A percentile compares a stretch with the other conserved stretches of the same genome.
Evolutionary conservation across 176 grass and related monocot genomes (phyloP).

Genomic region (Panicum miliaceum): DNA sequence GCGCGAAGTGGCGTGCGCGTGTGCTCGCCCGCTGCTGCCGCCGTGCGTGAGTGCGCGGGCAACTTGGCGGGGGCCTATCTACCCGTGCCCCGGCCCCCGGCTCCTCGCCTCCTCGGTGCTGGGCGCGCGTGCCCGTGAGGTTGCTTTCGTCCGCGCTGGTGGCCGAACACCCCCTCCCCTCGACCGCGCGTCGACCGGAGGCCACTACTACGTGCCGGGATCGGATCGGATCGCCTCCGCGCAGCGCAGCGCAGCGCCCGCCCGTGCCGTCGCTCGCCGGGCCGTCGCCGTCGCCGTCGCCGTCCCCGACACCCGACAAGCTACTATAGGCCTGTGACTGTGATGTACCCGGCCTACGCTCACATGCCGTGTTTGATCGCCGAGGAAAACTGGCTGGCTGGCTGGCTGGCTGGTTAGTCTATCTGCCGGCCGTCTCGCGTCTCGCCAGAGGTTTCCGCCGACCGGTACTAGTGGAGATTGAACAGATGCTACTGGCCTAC

Average conservation of each 20-base stretch:
- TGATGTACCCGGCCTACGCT: slow-evolving; percentile 1
- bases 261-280: not conserved
- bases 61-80: slow-evolving; percentile 27
- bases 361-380: slow-evolving; percentile 29
- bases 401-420: not conserved
- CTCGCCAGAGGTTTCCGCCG: not conserved
- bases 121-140: slow-evolving; percentile 63
- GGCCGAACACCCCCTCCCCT: not conserved
- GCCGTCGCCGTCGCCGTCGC: slow-evolving; percentile 13
- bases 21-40: not conserved
- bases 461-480: slow-evolving; percentile 14
- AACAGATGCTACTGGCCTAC: not conserved
- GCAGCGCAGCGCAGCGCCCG: not conserved
- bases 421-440: not conserved
- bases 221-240: not conserved
- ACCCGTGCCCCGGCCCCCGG: not conserved
- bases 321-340: slow-evolving; percentile 11
- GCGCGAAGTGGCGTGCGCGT: slow-evolving; percentile 20
- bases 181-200: not conserved
- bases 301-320: slow-evolving; percentile 30
- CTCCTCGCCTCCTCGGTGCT: slow-evolving; percentile 17
- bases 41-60: slow-evolving; percentile 31
- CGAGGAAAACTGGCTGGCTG: not conserved
- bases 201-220: not conserved
- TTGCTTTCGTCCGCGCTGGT: slow-evolving; percentile 57